Evolutionary conservation across 306 rosid species (phyloP), one percentile per base, ranked within the genome.

Genomic region (Rosa rugosa): DNA sequence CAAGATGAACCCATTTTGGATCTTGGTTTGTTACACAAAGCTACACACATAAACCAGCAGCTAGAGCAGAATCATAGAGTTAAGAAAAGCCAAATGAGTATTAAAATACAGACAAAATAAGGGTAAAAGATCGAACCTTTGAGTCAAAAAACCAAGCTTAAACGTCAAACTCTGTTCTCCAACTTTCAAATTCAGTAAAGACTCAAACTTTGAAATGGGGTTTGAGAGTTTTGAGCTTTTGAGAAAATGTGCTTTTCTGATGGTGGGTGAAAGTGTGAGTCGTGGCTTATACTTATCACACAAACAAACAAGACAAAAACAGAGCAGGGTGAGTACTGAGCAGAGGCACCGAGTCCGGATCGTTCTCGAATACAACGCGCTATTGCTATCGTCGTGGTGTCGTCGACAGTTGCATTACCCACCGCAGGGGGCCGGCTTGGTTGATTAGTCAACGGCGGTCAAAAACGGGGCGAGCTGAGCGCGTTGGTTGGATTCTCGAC

Each of bases 401-500:
- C 10, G 4, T 75, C 45, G 42, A 0, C 45, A 14, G 18, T 57
- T 0, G 63, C 17, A 31, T 5, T 11, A n/a, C 31, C 31, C 60
- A 22, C 59, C 60, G 40, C 60, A 4, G 49, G 18, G 36, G n/a
- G 47, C 70, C 13, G 74, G 22, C 20, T 17, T 46, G 31, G 47
- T 31, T 75, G 79, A 63, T 56, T 3, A 4, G 79, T 60, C 77
- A 73, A 73, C 51, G 20, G 71, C 34, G 46, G 47, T 46, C 22
- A 45, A 75, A 46, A 13, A 0, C 12, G 42, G 20, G 11, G 27
- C 8, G 6, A 13, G 25, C 25, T 14, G 53, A 27, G 69, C 42
- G 57, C 18, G 78, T 75, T 25, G 71, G 78, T 75, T 25, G 71
- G 71, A 5, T 38, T 66, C 49, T 66, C 71, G 71, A 40, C 71